Base-by-base conservation (phyloP, 352 stramenopile species). In the Peronospora tabacina region DNA sequence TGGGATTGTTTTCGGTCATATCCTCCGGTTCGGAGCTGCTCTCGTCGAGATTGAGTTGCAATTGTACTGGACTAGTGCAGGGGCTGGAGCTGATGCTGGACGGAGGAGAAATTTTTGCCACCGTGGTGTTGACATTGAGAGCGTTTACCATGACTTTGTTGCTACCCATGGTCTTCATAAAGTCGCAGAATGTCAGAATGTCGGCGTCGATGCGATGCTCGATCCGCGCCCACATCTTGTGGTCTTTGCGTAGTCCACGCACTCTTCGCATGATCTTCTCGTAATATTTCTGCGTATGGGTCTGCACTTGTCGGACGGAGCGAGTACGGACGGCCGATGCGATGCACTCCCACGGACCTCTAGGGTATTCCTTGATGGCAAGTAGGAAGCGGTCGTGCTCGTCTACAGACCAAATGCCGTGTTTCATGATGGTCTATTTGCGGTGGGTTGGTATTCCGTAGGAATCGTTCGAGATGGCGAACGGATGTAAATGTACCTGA, bases 201-300 rank as follows among this genome's bases (percentile, higher is more conserved):
- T 78, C 68, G 41, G 72, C 52, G 22, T 86, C 72, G 50, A 86
- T 70, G 33, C 70, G 72, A 51, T 84, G 75, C 48, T 84, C 72
- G 11, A 67, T 52, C n/a, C 75, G 53, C 4, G 63, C 59, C 53
- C 62, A 72, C 15, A 51, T 75, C 55, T 68, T 77, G 45, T 65
- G 72, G n/a, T 82, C 71, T 38, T 83, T 82, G 44, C 68, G 68
- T 6, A 86, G 55, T 0, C 77, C 72, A 5, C 75, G 72, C 38
- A 77, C 51, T n/a, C 71, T 58, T 1, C 77, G 71, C 52, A 70
- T 62, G 49, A 89, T 76, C 61, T 89, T 89, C 44, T 88, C 75
- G 52, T 82, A 73, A 55, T 89, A 89, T 49, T 75, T 76, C 42
- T 80, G 63, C 15, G 70, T 70, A 49, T 77, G 69, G 13, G 72